A percentile compares a stretch with the other conserved stretches of the same genome.
These are phyloP conservation scores for Podaxis sp. DNA, from an alignment of 768 basidiomycete species.

Conservation along the genomic window DNA sequence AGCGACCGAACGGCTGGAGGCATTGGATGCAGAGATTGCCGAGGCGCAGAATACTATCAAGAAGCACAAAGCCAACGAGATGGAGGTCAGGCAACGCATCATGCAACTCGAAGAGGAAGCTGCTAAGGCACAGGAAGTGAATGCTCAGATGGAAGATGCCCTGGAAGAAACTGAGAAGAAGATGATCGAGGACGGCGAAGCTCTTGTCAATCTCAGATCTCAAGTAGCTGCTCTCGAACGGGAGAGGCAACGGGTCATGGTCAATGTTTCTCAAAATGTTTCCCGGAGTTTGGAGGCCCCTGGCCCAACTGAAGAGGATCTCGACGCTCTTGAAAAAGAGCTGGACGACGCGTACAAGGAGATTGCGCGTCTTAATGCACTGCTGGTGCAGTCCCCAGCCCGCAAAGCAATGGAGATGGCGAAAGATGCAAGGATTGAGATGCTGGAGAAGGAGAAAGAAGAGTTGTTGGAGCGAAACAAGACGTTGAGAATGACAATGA, in stretches of 20 bases:
- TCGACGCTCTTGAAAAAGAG: slow-evolving; percentile 67
- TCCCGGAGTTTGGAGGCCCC: slow-evolving; percentile 8
- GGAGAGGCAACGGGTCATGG: slow-evolving; percentile 35
- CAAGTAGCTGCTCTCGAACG: slow-evolving; percentile 55
- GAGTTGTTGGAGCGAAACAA: slow-evolving; percentile 70
- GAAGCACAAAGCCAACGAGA: slow-evolving; percentile 32
- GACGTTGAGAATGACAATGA: slow-evolving; percentile 47
- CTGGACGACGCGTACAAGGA: slow-evolving; percentile 75
- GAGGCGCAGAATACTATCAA: slow-evolving; percentile 30
- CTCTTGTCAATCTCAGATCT: slow-evolving; percentile 43
- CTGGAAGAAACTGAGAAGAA: slow-evolving; percentile 70
- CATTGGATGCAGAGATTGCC: slow-evolving; percentile 52
- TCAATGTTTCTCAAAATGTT: slow-evolving; percentile 13
- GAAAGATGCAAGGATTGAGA: slow-evolving; percentile 70
- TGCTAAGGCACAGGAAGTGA: slow-evolving; percentile 49
- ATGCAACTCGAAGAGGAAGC: slow-evolving; percentile 50
- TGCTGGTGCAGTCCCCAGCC: slow-evolving; percentile 69
- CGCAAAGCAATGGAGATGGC: slow-evolving; percentile 75
- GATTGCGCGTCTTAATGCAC: slow-evolving; percentile 61
- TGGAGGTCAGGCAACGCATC: slow-evolving; percentile 39
- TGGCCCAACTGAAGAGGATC: slow-evolving; percentile 46
- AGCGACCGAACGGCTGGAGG: slow-evolving; percentile 48
- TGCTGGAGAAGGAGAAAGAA: slow-evolving; percentile 73
- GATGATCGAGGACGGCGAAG: slow-evolving; percentile 59
- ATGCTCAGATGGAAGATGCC: slow-evolving; percentile 69